Percentiles rank a stretch among this genome's conserved stretches.
Conservation (phyloP, 2,329 filamentous ascomycete species). For the Penicillium decumbens region DNA sequence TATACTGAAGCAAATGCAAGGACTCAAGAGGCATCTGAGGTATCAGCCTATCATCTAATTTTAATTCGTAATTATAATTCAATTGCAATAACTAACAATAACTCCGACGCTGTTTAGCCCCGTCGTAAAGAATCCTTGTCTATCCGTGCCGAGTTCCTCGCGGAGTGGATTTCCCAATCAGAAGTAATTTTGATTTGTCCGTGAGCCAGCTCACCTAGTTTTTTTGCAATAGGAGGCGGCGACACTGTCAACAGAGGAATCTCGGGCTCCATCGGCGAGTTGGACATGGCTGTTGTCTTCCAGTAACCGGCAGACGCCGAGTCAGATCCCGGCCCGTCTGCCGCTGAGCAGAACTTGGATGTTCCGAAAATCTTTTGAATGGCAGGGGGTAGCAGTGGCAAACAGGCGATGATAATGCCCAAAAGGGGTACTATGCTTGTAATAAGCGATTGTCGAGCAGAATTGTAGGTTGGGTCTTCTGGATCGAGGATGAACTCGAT, state of each 20-base stretch:
- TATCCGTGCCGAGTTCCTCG: conserved; percentile 19
- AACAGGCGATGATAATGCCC: conserved; percentile 17
- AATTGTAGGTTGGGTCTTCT: conserved; percentile 9
- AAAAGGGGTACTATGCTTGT: conserved; percentile 8
- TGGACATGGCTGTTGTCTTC: conserved; percentile 10
- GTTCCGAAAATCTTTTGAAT: conserved; percentile 4
- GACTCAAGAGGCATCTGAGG: neutral
- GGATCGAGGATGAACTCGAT: conserved; percentile 4
- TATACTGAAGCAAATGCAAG: neutral
- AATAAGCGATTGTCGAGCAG: conserved; percentile 13
- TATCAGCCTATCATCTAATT: too few species aligned
- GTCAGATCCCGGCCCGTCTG: neutral
- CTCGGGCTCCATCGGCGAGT: conserved; percentile 8
- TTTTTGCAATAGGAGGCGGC: conserved; percentile 13
- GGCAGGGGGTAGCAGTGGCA: conserved; percentile 11
- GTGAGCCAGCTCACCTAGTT: conserved; percentile 13
- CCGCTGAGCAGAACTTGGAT: conserved; percentile 1
- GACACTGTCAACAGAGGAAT: conserved; percentile 14
- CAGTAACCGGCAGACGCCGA: conserved; percentile 10
- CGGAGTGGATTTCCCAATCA: conserved; percentile 24
- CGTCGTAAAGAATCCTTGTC: conserved; percentile 15
- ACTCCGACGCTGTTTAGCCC: neutral
- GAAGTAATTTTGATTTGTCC: conserved; percentile 23
- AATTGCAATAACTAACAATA: neutral
- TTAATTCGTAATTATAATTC: neutral